These are phyloP conservation scores for Puya raimondii DNA, from an alignment of 176 grass and related monocot genomes.

Conservation along the genomic window DNA sequence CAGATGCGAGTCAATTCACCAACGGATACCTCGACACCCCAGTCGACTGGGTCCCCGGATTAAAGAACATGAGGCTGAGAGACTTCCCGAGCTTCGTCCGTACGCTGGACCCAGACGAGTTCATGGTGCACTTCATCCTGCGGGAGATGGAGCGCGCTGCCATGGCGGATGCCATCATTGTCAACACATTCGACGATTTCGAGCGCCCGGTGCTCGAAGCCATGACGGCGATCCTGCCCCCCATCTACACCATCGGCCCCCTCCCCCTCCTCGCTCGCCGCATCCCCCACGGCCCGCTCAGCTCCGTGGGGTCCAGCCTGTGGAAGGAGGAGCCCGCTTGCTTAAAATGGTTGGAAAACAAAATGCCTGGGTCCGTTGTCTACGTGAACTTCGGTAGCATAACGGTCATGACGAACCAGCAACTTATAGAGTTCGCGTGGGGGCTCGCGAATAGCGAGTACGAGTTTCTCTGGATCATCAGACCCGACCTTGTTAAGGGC, in stretches of 20 bases:
- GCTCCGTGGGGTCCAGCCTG: constrained; percentile 35
- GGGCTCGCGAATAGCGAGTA: constrained; percentile 40
- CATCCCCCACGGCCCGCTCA: constrained; percentile 16
- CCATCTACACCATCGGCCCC: constrained; percentile 41
- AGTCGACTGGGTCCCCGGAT: constrained; percentile 56
- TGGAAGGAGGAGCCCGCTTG: constrained; percentile 56
- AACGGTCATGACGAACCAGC: constrained; percentile 30
- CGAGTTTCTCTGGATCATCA: constrained; percentile 55
- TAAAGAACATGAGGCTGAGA: constrained; percentile 36
- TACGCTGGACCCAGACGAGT: constrained; percentile 43
- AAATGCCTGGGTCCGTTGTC: constrained; percentile 37
- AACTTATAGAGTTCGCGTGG: constrained; percentile 64
- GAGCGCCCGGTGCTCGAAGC: constrained; percentile 39
- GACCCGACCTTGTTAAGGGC: constrained; percentile 57
- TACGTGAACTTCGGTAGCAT: constrained; percentile 92
- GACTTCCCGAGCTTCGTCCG: constrained; percentile 81
- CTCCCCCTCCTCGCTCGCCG: constrained; percentile 27
- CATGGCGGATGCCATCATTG: constrained; percentile 39
- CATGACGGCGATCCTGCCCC: constrained; percentile 31
- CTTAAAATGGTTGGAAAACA: constrained; percentile 43
- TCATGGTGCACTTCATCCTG: constrained; percentile 36
- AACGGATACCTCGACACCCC: constrained; percentile 83
- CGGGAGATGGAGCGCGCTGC: constrained; percentile 29
- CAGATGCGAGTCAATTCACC: constrained; percentile 40
- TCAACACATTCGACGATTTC: constrained; percentile 59